Evolutionary conservation across 1,139 yeast genomes (phyloP).

Genomic region (Fermentozyma sake): DNA sequence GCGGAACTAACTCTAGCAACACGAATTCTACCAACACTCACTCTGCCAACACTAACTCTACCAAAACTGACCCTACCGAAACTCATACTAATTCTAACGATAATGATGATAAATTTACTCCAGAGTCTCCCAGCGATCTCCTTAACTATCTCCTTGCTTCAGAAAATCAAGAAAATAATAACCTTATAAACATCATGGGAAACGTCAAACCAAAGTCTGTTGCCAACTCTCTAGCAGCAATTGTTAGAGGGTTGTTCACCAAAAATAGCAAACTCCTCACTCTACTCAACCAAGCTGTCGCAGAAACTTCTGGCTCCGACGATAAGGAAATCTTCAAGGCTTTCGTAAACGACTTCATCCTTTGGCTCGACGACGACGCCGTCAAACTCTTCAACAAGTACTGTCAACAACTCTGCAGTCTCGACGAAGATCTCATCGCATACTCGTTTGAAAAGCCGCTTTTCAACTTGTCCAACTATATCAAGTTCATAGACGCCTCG

Average conservation of each 20-base stretch:
- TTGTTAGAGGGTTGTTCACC: slow-evolving; percentile 40
- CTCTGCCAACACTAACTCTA: too few relatives aligned
- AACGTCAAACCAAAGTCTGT: slow-evolving; percentile 29
- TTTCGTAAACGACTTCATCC: slow-evolving; percentile 36
- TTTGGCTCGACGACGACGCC: slow-evolving; percentile 36
- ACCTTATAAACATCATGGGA: slow-evolving; percentile 34
- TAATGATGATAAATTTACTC: too few relatives aligned
- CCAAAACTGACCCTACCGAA: too few relatives aligned
- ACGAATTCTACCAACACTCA: too few relatives aligned
- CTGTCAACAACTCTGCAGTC: slow-evolving; percentile 10
- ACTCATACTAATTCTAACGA: too few relatives aligned
- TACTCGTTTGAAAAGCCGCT: slow-evolving; percentile 28
- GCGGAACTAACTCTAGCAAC: too few relatives aligned
- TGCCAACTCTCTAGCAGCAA: slow-evolving; percentile 25
- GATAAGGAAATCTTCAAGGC: slow-evolving; percentile 20
- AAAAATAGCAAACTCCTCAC: slow-evolving; percentile 31
- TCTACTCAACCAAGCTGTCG: slow-evolving; percentile 15
- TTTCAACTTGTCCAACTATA: slow-evolving; percentile 27
- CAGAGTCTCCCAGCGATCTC: too few relatives aligned
- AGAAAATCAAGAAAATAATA: slow-evolving; percentile 27
- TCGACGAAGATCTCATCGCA: slow-evolving; percentile 8
- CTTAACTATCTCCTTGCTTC: slow-evolving; percentile 15
- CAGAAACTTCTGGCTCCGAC: slow-evolving; percentile 9
- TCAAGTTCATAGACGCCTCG: slow-evolving; percentile 25
- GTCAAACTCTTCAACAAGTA: slow-evolving; percentile 32